Conservation (phyloP, 2,329 filamentous ascomycete genomes). For the Talaromyces sp. region DNA sequence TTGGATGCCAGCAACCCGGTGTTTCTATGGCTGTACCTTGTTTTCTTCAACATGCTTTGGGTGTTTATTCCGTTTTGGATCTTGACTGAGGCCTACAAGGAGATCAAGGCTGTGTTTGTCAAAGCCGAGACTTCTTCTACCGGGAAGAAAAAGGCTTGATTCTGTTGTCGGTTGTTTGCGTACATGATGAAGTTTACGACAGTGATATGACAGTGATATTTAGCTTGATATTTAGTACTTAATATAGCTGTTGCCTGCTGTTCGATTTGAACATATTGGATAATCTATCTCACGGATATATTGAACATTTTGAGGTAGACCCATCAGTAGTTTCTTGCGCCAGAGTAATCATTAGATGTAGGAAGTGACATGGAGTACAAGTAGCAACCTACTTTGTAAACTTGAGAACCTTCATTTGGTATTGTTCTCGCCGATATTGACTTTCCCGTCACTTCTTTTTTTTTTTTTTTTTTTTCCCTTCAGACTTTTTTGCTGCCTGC, state of each 20-base stretch:
- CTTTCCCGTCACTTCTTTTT: too few relatives aligned
- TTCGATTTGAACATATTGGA: neutral
- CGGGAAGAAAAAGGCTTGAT: slow-evolving; percentile 11
- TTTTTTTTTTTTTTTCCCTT: too few relatives aligned
- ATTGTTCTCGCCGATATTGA: too few relatives aligned
- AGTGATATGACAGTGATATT: neutral
- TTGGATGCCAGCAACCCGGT: slow-evolving; percentile 56
- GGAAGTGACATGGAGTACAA: too few relatives aligned
- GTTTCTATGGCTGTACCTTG: slow-evolving; percentile 59
- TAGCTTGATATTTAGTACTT: neutral
- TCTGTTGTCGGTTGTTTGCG: neutral
- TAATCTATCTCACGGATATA: neutral
- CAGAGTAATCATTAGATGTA: neutral
- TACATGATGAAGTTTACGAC: neutral
- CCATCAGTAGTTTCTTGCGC: neutral
- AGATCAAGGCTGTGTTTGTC: slow-evolving; percentile 35
- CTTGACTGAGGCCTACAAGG: slow-evolving; percentile 46
- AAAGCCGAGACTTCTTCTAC: slow-evolving; percentile 17
- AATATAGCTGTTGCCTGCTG: neutral
- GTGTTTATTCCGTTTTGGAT: slow-evolving; percentile 56
- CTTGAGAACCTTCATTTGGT: neutral
- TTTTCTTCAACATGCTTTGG: slow-evolving; percentile 62
- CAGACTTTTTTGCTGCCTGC: too few relatives aligned
- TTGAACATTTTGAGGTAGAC: neutral
- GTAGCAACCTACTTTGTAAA: neutral